Base-by-base conservation (phyloP, 2,329 filamentous ascomycete genomes). In the Septoria petroselini region DNA sequence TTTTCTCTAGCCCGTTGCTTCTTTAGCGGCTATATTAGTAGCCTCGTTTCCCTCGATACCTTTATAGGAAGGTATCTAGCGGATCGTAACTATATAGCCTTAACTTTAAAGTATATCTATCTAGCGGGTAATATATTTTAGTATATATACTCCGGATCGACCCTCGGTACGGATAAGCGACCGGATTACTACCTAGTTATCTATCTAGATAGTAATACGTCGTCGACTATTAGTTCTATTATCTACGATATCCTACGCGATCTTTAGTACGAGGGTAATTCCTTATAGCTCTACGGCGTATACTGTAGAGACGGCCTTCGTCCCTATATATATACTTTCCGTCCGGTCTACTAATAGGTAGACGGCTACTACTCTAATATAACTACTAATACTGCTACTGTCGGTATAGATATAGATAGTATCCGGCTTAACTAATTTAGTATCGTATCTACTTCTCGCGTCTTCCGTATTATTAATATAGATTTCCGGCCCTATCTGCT, bases 401-500 rank as follows among this genome's bases (percentile, higher is more conserved):
- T 48, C 35, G 7, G 44, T 48, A 19, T 48, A 48, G 35, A 48
- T 40, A 31, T 30, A 40, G 21, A 38, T 33, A 25, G 11, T 40
- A 12, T 41, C 34, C 27, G 12, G 25, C 27, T 31, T 48, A 9
- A 15, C 29, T 44, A 33, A 15, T 25, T 48, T 23, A 23, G 19
- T 12, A 17, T 46, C 27, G 29, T 48, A 19, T 23, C 14, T 48
- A 19, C 34, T 40, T 14, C 21, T 11, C 23, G 35, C 35, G n/a
- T 48, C 44, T 41, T 12, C 25, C 12, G 18, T 15, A 12, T 48
- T 39, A 31, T 48, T 30, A 40, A 48, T 48, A 19, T 41, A 40
- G 35, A 40, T 34, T 17, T 12, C 17, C 18, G 35, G 44, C n/a
- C n/a, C n/a, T n/a, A n/a, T n/a, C n/a, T n/a, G n/a, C n/a, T n/a